Percentiles rank a stretch among this genome's conserved stretches.
phyloP scores from a whole-genome alignment of 441 rosid species.

The Gossypium armourianum region DNA sequence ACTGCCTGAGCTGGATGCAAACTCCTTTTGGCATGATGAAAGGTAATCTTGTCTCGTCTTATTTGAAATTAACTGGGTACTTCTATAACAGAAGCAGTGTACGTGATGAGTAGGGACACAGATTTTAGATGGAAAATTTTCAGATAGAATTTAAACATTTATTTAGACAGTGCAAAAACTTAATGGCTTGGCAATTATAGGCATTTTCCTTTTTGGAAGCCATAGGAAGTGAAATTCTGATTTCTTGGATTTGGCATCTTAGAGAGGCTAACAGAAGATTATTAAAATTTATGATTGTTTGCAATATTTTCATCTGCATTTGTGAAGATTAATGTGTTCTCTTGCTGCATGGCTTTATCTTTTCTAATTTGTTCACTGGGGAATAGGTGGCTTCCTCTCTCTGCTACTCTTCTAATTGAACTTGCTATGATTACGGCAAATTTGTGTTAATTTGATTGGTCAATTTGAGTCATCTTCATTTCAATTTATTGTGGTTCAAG shows the following conservation, averaged over 20 bases:
- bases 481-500: neutral
- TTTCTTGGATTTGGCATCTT: neutral
- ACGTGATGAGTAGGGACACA: neutral
- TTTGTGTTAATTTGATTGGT: neutral
- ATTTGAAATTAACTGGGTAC: neutral
- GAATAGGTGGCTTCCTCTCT: neutral
- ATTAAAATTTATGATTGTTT: neutral
- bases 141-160: neutral
- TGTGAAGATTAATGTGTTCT: neutral
- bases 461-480: neutral
- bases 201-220: neutral
- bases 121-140: constrained; percentile 5
- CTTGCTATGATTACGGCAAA: neutral
- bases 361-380: neutral
- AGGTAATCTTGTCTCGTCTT: constrained; percentile 54
- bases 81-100: neutral
- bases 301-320: neutral
- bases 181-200: neutral
- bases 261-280: neutral
- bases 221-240: neutral
- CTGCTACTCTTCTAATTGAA: neutral
- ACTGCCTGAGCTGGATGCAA: constrained; percentile 89
- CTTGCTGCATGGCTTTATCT: neutral
- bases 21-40: constrained; percentile 96
- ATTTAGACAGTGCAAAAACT: neutral